Conservation (phyloP, 1,139 yeast genomes). For the Blastobotrys ciferrii region DNA sequence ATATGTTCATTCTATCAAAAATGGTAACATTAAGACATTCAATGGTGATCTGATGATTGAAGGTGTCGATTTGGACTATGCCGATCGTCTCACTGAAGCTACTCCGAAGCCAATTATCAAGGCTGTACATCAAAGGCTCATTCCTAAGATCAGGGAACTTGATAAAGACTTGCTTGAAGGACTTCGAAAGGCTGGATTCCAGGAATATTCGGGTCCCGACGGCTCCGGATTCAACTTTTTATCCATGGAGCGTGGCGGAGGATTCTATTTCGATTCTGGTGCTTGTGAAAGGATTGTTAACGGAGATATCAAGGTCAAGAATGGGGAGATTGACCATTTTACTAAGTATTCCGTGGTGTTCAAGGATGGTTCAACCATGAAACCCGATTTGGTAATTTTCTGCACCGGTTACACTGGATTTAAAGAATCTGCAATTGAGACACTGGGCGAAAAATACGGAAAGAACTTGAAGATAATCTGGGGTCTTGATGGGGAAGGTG, state of each 20-base stretch:
- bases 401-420: conserved; percentile 47
- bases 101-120: conserved; percentile 38
- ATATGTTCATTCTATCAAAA: conserved; percentile 42
- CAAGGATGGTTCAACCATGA: conserved; percentile 40
- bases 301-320: conserved; percentile 41
- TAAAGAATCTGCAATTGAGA: conserved; percentile 42
- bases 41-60: no score
- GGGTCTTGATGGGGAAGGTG: conserved; percentile 31
- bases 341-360: conserved; percentile 41
- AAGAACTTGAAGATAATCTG: conserved; percentile 24
- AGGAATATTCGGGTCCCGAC: conserved; percentile 44
- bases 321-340: conserved; percentile 39
- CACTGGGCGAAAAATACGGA: conserved; percentile 23
- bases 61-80: conserved; percentile 27
- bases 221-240: conserved; percentile 44
- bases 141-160: conserved; percentile 33
- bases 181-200: conserved; percentile 39
- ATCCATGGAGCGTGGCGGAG: conserved; percentile 46
- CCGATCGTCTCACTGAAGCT: conserved; percentile 1
- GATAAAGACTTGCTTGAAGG: conserved; percentile 38
- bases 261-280: conserved; percentile 48
- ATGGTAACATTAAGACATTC: conserved; percentile 39
- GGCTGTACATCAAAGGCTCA: conserved; percentile 37
- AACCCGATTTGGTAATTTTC: conserved; percentile 42
- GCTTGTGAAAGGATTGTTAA: conserved; percentile 42